Base-by-base conservation (phyloP, 2,329 filamentous ascomycete species). In the Allantophomopsis lycopodina region DNA sequence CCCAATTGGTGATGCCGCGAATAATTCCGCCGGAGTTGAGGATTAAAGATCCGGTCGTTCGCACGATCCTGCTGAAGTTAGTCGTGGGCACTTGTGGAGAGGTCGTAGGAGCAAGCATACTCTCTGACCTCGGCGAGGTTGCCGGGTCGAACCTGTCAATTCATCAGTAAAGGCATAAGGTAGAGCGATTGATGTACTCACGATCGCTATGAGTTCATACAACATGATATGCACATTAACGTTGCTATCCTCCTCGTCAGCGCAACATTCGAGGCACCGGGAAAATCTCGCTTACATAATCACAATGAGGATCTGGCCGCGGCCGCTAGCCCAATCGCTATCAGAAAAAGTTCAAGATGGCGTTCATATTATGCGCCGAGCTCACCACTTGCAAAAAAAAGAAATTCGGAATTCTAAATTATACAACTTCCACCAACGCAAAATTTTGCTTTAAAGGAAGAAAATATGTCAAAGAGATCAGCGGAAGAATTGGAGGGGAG, bases 161-260 rank as follows among this genome's bases (percentile, higher is more conserved):
- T 23, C 33, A 28, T 55, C 50, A 55, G 48, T 28, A 37, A 21
- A 43, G 18, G 4, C 35, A 31, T 23, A 12, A 14, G 32, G 17
- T 15, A 4, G 7, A 28, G 17, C 16, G n/a, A 13, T 12, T 7
- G 37, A 28, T 33, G 32, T 10, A 66, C 81, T 55, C 66, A 95
- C 91, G 65, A 95, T 81, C 61, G 84, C 91, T 62, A 98, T 91
- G 56, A 96, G 69, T 68, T 98, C 91, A 71, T 98, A 98, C 65
- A 98, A 69, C 91, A 98, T 95, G 49, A 60, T 70, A 57, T 50
- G 46, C n/a, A 11, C 17, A 31, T 38, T 13, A 16, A 32, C 18
- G 14, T 38, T 38, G 14, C 21, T 30, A 15, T 31, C 13, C 36
- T 32, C 14, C 21, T 14, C n/a, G 31, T 38, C 36, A 16, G 10